Base-by-base conservation (phyloP, 148 eudicot genomes). In the Gaultheria prostrata region DNA sequence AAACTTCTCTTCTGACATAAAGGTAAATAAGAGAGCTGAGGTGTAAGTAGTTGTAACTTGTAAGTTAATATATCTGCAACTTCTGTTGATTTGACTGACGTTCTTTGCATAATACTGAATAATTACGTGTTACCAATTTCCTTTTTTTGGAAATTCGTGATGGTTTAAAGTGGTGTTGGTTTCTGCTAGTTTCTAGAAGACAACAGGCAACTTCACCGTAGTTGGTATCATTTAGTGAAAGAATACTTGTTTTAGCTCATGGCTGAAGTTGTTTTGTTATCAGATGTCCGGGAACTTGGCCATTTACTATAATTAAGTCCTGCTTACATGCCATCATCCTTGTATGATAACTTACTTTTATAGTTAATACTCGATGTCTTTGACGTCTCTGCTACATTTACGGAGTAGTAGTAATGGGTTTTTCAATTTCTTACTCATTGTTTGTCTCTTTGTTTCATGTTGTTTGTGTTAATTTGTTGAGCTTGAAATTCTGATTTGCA, bases 1-100 rank as follows among this genome's bases (percentile, higher is more conserved):
- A 73, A 97, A 97, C 83, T 97, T 97, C 87, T 97, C 99, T 70
- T 89, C 98, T 49, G 99, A 97, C 83, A 90, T 97, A 80, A 97
- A 97, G 98, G 99, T 97, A 88, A 54, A 8, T 73, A 26, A 67
- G 21, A 26, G 74, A 67, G 51, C 8, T 67, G 82, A 26, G 18
- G 61, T 45, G 26, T 39, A 10, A 14, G 63, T 32, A 12, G 39
- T 75, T 48, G 1, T 3, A 30, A 71, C 18, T 79, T 57, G 4
- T 3, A 30, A 71, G 30, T 79, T 57, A 0, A 8, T 77, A 14
- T 78, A 21, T 11, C 65, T 84, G 54, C 59, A 26, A 45, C 35
- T 75, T 43, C 46, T 32, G 51, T 5, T 24, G n/a, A 45, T 26
- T 65, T 46, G 43, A 45, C 46, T 80, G 21, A 7, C 13, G 32